Evolutionary conservation across 1,139 yeast genomes (phyloP), one percentile per base, ranked within the genome.

Genomic region (Protomyces inouyei): DNA sequence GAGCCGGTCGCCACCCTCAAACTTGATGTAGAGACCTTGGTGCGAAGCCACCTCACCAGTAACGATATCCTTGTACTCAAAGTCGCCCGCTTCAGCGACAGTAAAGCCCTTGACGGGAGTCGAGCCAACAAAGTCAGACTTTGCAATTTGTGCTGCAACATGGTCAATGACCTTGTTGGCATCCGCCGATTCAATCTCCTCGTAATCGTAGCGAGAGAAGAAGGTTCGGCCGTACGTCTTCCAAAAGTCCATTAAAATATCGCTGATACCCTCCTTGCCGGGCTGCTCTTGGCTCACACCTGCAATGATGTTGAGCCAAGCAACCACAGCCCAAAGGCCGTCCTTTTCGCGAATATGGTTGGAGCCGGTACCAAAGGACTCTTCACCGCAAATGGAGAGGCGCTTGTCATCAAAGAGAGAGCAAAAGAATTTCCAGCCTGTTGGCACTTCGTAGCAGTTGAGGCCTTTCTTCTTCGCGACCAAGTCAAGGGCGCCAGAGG

Each of bases 361-460:
- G 28, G 97, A 90, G 52, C 98, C 98, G 35, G 98, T 93, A 73
- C 98, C 98, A 72, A 93, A 93, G 53, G 96, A 87, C 78, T 93
- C 98, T 78, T 93, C 98, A 70, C 98, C 98, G 78, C 98, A 95
- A 72, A 93, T 93, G 68, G 97, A 88, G 73, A 93, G 82, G 77
- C 91, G 91, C 72, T 89, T 84, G 56, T 95, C 92, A 74, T 93
- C 98, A 72, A 93, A 93, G 70, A 93, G 80, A 5, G 96, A 92
- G 76, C 98, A 91, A 82, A 93, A 93, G 75, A 93, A 93, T 77
- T 93, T 93, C 98, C 98, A 93, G 52, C 98, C 98, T 23, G 98
- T 93, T 67, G 98, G 98, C 3, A 95, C 98, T 77, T 93, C 98
- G 77, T 93, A 93, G 69, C 86, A 80, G 63, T 86, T 78, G 69